These are phyloP conservation scores for Hydnomerulius pinastri DNA, from an alignment of 768 basidiomycete genomes.

Conservation along the genomic window DNA sequence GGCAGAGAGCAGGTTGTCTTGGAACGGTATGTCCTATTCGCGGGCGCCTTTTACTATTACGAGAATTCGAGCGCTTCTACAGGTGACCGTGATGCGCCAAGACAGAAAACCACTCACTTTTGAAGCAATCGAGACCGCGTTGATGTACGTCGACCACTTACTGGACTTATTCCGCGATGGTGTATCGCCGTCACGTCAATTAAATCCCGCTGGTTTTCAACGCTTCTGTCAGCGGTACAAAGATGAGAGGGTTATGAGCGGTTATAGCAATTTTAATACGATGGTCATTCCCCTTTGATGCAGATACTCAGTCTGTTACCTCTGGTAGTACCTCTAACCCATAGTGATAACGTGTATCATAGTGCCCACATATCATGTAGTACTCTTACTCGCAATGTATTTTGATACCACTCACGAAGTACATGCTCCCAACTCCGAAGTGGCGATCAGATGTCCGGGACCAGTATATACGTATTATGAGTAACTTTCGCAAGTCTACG, in stretches of 20 bases:
- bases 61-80: not conserved
- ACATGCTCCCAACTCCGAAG: too few relatives aligned
- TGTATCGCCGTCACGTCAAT: conserved; percentile 9
- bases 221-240: conserved; percentile 26
- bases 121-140: conserved; percentile 27
- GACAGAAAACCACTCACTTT: conserved; percentile 25
- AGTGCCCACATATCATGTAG: too few relatives aligned
- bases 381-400: too few relatives aligned
- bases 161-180: conserved; percentile 30
- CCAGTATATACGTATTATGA: too few relatives aligned
- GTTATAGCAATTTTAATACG: conserved; percentile 9
- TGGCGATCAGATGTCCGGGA: too few relatives aligned
- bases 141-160: conserved; percentile 37
- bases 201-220: conserved; percentile 26
- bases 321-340: too few relatives aligned
- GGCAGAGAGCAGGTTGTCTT: conserved; percentile 26
- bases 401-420: too few relatives aligned
- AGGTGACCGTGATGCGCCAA: conserved; percentile 30
- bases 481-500: too few relatives aligned
- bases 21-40: conserved; percentile 21
- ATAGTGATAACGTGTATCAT: too few relatives aligned
- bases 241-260: conserved; percentile 14
- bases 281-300: conserved; percentile 24
- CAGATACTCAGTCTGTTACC: too few relatives aligned
- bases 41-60: too few relatives aligned